phyloP scores from a whole-genome alignment of 306 rosid species.

The Prunus mongolica region DNA sequence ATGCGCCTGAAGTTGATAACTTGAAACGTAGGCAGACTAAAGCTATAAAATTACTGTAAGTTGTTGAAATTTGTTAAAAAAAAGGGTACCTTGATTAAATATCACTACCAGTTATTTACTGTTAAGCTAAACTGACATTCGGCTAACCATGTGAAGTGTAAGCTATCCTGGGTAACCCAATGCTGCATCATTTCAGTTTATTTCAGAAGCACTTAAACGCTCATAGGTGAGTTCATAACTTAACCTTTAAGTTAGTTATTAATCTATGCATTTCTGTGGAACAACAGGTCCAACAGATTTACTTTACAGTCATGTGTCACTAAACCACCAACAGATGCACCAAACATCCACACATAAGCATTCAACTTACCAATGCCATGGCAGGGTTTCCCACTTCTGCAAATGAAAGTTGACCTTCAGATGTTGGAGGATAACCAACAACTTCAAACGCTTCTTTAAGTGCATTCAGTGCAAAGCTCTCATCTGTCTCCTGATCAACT shows the following conservation, averaged over 20 bases:
- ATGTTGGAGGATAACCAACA: conserved; percentile 57
- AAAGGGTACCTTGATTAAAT: background rate
- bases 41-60: background rate
- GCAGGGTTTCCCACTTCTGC: conserved; percentile 87
- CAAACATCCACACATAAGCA: conserved; percentile 7
- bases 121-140: background rate
- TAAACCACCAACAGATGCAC: background rate
- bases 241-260: background rate
- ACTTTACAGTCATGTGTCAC: background rate
- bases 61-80: background rate
- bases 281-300: background rate
- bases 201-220: background rate
- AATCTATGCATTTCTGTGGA: background rate
- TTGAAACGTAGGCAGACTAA: background rate
- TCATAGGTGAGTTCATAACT: background rate
- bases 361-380: conserved; percentile 83
- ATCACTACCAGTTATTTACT: background rate
- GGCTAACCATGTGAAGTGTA: background rate
- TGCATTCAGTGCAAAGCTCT: conserved; percentile 62
- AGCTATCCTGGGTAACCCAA: background rate
- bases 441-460: conserved; percentile 85
- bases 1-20: background rate
- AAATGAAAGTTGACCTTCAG: conserved; percentile 69
- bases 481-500: conserved; percentile 35
- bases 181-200: background rate